These are phyloP conservation scores for Triticum monococcum DNA, from an alignment of 176 grass and related monocot species.

Conservation along the genomic window DNA sequence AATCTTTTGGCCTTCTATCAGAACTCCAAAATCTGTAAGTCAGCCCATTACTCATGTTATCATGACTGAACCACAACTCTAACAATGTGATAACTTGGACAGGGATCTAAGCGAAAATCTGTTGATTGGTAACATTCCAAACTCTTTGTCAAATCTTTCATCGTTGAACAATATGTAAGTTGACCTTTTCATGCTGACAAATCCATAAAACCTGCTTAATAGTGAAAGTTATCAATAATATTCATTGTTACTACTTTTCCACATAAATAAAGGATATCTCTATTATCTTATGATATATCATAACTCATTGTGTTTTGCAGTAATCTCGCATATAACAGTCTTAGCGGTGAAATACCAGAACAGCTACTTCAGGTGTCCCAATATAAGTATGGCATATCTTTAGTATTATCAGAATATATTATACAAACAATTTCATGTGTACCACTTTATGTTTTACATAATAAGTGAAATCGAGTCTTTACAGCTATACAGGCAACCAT, in stretches of 20 bases:
- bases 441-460: not conserved
- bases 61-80: not conserved
- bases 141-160: slow-evolving; percentile 50
- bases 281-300: slow-evolving; percentile 21
- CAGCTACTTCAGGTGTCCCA: slow-evolving; percentile 43
- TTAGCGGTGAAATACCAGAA: slow-evolving; percentile 58
- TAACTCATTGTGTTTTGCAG: slow-evolving; percentile 50
- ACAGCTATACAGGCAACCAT: slow-evolving; percentile 68
- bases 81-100: slow-evolving; percentile 25
- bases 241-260: slow-evolving; percentile 4
- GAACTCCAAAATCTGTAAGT: slow-evolving; percentile 83
- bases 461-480: slow-evolving; percentile 17
- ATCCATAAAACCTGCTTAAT: not conserved
- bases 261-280: slow-evolving; percentile 12
- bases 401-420: slow-evolving; percentile 11
- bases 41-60: not conserved
- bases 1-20: slow-evolving; percentile 53
- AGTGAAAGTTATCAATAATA: not conserved
- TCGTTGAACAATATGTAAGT: slow-evolving; percentile 77
- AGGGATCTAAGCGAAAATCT: slow-evolving; percentile 80
- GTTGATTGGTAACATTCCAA: slow-evolving; percentile 65
- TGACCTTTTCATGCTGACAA: slow-evolving; percentile 16
- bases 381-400: slow-evolving; percentile 66
- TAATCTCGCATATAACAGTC: slow-evolving; percentile 60
- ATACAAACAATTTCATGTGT: not conserved